A percentile compares a stretch with the other conserved stretches of the same genome.
These are phyloP conservation scores for Boletus eberwhitei DNA, from an alignment of 768 basidiomycete genomes.

Conservation along the genomic window DNA sequence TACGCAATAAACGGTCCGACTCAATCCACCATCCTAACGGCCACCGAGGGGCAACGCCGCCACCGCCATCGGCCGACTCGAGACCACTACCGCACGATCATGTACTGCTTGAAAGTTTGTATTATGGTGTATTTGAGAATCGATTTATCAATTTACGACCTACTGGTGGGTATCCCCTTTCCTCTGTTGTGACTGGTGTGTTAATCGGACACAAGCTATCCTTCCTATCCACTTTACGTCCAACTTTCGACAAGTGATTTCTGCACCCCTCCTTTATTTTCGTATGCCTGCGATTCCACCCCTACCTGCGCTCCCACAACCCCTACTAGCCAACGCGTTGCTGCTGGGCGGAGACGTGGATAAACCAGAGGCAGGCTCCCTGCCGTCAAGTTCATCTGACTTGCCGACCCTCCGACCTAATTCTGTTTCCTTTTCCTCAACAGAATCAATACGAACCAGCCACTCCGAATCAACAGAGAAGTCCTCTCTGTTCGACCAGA, in stretches of 20 bases:
- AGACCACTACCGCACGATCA: slow-evolving; percentile 57
- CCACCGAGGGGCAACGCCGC: slow-evolving; percentile 30
- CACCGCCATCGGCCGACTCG: slow-evolving; percentile 31
- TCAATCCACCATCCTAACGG: slow-evolving; percentile 53
- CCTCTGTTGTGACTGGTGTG: not conserved
- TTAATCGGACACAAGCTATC: slow-evolving; percentile 43
- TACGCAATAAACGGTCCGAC: slow-evolving; percentile 44
- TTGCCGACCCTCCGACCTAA: slow-evolving; percentile 33
- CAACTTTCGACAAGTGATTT: slow-evolving; percentile 62
- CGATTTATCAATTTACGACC: slow-evolving; percentile 72
- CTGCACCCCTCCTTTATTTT: slow-evolving; percentile 59
- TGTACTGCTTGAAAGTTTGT: slow-evolving; percentile 64
- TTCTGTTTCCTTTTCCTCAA: slow-evolving; percentile 54
- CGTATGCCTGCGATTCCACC: slow-evolving; percentile 71
- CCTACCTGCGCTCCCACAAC: slow-evolving; percentile 43
- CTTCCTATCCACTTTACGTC: slow-evolving; percentile 68
- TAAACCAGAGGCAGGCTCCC: slow-evolving; percentile 22
- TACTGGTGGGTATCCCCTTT: slow-evolving; percentile 45
- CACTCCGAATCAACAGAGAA: slow-evolving; percentile 33
- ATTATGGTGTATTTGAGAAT: slow-evolving; percentile 62
- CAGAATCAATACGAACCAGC: slow-evolving; percentile 35
- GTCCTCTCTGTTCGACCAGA: slow-evolving; percentile 31
- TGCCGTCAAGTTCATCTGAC: slow-evolving; percentile 11
- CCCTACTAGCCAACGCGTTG: slow-evolving; percentile 25
- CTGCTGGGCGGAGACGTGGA: slow-evolving; percentile 25